phyloP scores from a whole-genome alignment of 2,329 filamentous ascomycete species.

The Nothopassalora personata region DNA sequence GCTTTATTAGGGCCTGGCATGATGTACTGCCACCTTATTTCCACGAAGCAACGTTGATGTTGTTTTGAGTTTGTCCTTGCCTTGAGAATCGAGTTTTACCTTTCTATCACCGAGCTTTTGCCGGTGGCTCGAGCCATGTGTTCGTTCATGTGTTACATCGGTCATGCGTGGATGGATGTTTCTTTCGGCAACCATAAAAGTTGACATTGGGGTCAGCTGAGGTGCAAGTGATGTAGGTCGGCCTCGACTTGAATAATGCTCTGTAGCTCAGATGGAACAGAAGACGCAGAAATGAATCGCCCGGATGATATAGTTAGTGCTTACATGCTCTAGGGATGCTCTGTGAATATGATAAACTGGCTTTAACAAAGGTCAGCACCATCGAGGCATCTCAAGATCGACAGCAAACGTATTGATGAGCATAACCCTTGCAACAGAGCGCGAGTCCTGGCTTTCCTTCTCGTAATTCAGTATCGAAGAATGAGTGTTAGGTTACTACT shows the following conservation, averaged over 20 bases:
- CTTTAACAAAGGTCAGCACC: background rate
- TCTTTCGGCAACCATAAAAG: too few species aligned
- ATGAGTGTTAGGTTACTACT: too few species aligned
- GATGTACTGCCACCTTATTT: background rate
- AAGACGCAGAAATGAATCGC: background rate
- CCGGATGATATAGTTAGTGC: background rate
- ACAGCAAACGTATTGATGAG: background rate
- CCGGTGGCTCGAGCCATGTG: background rate
- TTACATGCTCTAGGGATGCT: background rate
- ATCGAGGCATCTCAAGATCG: background rate
- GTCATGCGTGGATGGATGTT: too few species aligned
- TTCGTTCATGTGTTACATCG: background rate
- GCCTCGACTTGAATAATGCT: background rate
- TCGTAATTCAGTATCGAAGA: background rate
- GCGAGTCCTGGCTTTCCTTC: background rate
- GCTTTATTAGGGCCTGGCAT: conserved; percentile 21
- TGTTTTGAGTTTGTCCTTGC: background rate
- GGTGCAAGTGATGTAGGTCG: background rate
- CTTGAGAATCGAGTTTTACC: background rate
- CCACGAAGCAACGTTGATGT: background rate
- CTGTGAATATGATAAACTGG: background rate
- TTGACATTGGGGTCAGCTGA: background rate
- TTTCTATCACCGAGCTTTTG: background rate
- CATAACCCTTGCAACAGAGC: background rate
- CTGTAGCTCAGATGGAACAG: background rate